Percentiles rank a stretch among this genome's conserved stretches.
Conservation (phyloP, 2,329 filamentous ascomycete genomes). For the Fusarium floridanum region DNA sequence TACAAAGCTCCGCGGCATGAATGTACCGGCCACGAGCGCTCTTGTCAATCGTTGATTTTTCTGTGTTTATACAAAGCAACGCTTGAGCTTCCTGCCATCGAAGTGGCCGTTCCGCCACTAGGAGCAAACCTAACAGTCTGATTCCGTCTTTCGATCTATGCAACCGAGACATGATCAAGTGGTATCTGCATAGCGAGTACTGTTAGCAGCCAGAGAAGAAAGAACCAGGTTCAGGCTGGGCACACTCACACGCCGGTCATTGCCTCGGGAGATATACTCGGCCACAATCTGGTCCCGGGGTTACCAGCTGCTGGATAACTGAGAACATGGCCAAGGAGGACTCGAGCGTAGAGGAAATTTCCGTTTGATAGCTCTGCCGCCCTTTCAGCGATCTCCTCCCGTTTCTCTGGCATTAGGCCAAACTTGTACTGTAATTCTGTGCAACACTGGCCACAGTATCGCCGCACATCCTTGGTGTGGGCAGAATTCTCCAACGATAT, state of each 20-base stretch:
- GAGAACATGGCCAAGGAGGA: slow-evolving; percentile 23
- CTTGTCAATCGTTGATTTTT: neutral
- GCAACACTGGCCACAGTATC: slow-evolving; percentile 5
- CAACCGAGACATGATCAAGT: slow-evolving; percentile 1
- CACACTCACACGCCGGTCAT: neutral
- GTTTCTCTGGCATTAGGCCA: neutral
- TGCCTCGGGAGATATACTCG: slow-evolving; percentile 9
- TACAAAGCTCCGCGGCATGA: slow-evolving; percentile 17
- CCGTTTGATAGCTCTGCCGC: slow-evolving; percentile 11
- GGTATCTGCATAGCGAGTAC: neutral
- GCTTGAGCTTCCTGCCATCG: slow-evolving; percentile 23
- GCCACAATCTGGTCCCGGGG: neutral
- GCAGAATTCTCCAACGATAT: slow-evolving; percentile 19
- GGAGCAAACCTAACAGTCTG: slow-evolving; percentile 11
- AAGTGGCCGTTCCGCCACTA: slow-evolving; percentile 8
- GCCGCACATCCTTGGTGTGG: slow-evolving; percentile 15
- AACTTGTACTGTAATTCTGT: neutral
- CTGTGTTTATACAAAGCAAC: slow-evolving; percentile 18
- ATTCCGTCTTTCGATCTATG: neutral
- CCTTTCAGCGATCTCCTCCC: neutral
- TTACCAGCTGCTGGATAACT: neutral
- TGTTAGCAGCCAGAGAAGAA: neutral
- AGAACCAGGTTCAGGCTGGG: neutral
- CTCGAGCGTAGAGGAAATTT: slow-evolving; percentile 27
- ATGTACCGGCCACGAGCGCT: neutral